A percentile compares a stretch with the other conserved stretches of the same genome.
phyloP scores from a whole-genome alignment of 345 rosid species.

The Lepidium africanum region DNA sequence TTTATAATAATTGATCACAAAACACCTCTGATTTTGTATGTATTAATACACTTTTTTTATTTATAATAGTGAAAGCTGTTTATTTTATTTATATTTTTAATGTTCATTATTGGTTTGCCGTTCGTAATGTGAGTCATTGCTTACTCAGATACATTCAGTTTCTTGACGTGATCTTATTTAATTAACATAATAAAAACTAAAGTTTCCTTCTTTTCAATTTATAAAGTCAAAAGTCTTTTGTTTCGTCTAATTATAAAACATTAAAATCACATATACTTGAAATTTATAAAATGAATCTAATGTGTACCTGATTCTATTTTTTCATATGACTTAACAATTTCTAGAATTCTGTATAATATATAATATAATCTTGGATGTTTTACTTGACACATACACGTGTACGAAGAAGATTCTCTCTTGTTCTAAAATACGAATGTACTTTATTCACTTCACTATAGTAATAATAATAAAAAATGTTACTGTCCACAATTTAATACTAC shows the following conservation, averaged over 20 bases:
- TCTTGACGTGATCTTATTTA: slow-evolving; percentile 15
- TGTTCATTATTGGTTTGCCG: slow-evolving; percentile 7
- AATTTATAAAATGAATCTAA: not conserved
- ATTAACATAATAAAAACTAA: not conserved
- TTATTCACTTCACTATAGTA: not conserved
- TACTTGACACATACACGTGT: slow-evolving; percentile 7
- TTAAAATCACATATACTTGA: not conserved
- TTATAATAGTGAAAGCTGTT: not conserved
- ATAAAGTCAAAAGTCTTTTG: not conserved
- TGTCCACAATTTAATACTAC: not conserved
- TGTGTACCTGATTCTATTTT: not conserved
- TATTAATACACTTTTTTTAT: not conserved
- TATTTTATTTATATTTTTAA: not conserved
- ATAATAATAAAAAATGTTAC: not conserved
- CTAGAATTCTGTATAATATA: no score
- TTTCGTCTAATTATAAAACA: not conserved
- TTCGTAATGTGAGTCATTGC: slow-evolving; percentile 23
- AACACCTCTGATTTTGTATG: not conserved
- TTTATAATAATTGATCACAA: slow-evolving; percentile 19
- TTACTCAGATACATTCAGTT: slow-evolving; percentile 11
- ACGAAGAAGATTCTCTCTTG: not conserved
- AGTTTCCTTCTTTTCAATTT: slow-evolving; percentile 3
- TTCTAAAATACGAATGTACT: not conserved
- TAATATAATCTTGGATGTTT: not conserved
- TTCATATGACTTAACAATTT: no score